These are phyloP conservation scores for Beauveria bassiana DNA, from an alignment of 2,329 filamentous ascomycete species.

Conservation along the genomic window DNA sequence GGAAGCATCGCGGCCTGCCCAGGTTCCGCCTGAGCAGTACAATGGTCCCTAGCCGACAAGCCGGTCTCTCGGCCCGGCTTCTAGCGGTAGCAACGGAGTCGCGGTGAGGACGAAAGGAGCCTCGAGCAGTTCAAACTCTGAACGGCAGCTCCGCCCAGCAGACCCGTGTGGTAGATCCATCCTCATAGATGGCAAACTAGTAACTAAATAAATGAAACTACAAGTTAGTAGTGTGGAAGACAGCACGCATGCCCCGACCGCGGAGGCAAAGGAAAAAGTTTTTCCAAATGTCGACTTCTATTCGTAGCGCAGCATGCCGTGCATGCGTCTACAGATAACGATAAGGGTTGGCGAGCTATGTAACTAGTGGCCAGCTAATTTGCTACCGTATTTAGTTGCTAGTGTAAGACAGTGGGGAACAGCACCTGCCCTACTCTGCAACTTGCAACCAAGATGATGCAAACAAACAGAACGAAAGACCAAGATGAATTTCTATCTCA, in stretches of 20 bases:
- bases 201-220: background rate
- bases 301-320: background rate
- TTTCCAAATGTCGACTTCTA: background rate
- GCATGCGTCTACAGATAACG: conserved; percentile 3
- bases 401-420: background rate
- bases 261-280: conserved; percentile 9
- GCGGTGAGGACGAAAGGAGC: background rate
- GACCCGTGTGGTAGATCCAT: background rate
- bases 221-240: background rate
- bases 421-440: background rate
- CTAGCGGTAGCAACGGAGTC: background rate
- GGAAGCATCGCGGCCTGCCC: background rate
- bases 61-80: background rate
- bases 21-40: background rate
- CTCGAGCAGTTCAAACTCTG: background rate
- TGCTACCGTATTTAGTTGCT: background rate
- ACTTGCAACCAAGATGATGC: background rate
- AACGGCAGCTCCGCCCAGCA: background rate
- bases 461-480: too few species aligned
- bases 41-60: background rate
- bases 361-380: background rate
- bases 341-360: background rate
- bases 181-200: background rate
- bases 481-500: too few species aligned
- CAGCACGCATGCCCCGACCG: background rate